phyloP scores from a whole-genome alignment of 2,329 filamentous ascomycete species.

The Albifimbria verrucaria region DNA sequence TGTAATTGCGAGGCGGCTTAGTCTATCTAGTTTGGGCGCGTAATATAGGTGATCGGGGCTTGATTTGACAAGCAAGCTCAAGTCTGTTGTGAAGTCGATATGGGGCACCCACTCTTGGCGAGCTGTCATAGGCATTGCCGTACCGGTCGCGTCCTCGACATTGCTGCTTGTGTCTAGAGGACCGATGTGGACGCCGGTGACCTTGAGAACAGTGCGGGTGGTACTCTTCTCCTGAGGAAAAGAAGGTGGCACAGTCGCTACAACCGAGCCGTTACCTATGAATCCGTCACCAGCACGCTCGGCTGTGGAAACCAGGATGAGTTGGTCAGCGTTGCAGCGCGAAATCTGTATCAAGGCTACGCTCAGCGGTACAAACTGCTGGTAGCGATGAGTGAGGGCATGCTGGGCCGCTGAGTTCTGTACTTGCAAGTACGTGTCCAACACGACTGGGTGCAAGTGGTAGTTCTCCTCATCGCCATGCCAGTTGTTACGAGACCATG shows the following conservation, averaged over 20 bases:
- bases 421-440: slow-evolving; percentile 32
- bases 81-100: slow-evolving; percentile 29
- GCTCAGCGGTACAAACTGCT: slow-evolving; percentile 20
- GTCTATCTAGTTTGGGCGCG: too few relatives aligned
- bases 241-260: too few relatives aligned
- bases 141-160: slow-evolving; percentile 9
- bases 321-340: slow-evolving; percentile 7
- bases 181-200: slow-evolving; percentile 18
- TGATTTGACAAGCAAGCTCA: too few relatives aligned
- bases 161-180: slow-evolving; percentile 18
- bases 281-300: neutral
- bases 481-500: slow-evolving; percentile 5
- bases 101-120: slow-evolving; percentile 26
- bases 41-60: too few relatives aligned
- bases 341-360: slow-evolving; percentile 15
- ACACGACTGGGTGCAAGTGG: slow-evolving; percentile 33
- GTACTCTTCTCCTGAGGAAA: too few relatives aligned
- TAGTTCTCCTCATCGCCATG: slow-evolving; percentile 19
- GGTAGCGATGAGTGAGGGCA: slow-evolving; percentile 17
- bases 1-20: too few relatives aligned
- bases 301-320: neutral
- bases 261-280: neutral
- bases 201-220: slow-evolving; percentile 10
- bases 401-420: slow-evolving; percentile 18
- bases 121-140: slow-evolving; percentile 22